Percentiles rank a stretch among this genome's conserved stretches.
These are phyloP conservation scores for Colletotrichum spinosum DNA, from an alignment of 2,329 filamentous ascomycete species.

Conservation along the genomic window DNA sequence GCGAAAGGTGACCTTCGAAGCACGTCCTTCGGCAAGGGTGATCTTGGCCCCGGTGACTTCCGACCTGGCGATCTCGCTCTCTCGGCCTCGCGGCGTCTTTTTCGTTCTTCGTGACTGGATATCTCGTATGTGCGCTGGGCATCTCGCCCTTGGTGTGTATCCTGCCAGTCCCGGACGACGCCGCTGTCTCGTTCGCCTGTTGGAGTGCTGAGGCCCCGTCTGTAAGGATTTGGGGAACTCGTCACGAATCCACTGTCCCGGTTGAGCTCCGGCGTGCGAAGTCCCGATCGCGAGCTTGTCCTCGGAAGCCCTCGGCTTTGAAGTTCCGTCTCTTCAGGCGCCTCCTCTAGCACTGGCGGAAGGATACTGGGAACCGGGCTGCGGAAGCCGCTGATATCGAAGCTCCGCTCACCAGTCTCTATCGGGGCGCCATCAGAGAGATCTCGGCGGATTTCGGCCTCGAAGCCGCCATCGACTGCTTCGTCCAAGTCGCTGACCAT, in stretches of 20 bases:
- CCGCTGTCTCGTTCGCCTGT: constrained; percentile 64
- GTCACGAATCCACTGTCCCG: constrained; percentile 63
- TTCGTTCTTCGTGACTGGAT: constrained; percentile 39
- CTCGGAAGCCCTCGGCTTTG: constrained; percentile 36
- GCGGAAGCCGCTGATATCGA: constrained; percentile 49
- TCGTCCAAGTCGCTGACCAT: constrained; percentile 36
- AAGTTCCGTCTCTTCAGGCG: constrained; percentile 57
- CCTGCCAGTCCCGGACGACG: constrained; percentile 62
- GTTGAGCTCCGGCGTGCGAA: constrained; percentile 51
- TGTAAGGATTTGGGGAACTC: constrained; percentile 56
- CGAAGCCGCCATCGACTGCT: constrained; percentile 39
- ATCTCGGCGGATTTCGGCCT: constrained; percentile 45
- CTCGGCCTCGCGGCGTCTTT: constrained; percentile 30
- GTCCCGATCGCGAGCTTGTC: constrained; percentile 35
- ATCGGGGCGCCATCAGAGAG: constrained; percentile 36
- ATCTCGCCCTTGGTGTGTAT: constrained; percentile 42
- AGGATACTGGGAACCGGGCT: constrained; percentile 58
- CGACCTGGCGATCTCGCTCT: constrained; percentile 36
- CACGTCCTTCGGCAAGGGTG: constrained; percentile 42
- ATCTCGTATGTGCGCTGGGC: constrained; percentile 37
- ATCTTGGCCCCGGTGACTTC: constrained; percentile 41
- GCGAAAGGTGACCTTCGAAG: constrained; percentile 40
- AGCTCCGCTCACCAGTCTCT: constrained; percentile 24
- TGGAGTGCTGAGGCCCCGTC: constrained; percentile 47
- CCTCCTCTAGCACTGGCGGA: constrained; percentile 64